Evolutionary conservation across 176 grass and related monocot species (phyloP).

Genomic region (Hordeum marinum): DNA sequence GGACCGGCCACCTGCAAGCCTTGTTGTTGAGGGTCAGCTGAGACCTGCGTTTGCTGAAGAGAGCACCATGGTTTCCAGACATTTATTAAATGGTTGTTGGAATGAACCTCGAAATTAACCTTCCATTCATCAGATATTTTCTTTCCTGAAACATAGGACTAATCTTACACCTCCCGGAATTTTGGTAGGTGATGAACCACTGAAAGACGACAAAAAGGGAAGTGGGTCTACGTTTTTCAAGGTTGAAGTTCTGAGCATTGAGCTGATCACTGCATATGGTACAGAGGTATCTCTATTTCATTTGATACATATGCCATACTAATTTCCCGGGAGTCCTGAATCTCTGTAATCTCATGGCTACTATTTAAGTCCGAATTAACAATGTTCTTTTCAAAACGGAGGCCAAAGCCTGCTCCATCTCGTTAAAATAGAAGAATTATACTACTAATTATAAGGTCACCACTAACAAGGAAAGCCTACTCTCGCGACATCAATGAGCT

Average conservation of each 20-base stretch:
- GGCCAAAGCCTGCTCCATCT: too few relatives aligned
- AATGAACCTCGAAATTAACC: background rate
- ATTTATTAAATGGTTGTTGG: conserved; percentile 35
- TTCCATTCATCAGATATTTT: background rate
- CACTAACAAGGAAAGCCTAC: background rate
- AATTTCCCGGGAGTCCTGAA: background rate
- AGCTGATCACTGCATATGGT: conserved; percentile 84
- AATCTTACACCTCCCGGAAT: conserved; percentile 19
- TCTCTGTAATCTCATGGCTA: background rate
- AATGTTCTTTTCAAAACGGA: too few relatives aligned
- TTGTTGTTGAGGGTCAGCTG: conserved; percentile 74
- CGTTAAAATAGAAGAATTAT: background rate
- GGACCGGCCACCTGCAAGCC: conserved; percentile 73
- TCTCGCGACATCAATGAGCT: too few relatives aligned
- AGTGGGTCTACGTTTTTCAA: conserved; percentile 65
- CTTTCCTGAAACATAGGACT: background rate
- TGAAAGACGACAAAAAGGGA: conserved; percentile 43
- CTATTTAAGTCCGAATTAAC: background rate
- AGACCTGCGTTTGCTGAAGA: conserved; percentile 82
- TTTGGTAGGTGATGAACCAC: conserved; percentile 39
- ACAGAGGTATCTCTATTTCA: conserved; percentile 46
- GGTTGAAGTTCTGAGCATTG: conserved; percentile 80
- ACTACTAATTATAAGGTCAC: background rate
- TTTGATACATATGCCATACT: background rate
- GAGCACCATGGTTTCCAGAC: conserved; percentile 56